phyloP scores from a whole-genome alignment of 73 alveolate genomes.

The Paramecium octaurelia region DNA sequence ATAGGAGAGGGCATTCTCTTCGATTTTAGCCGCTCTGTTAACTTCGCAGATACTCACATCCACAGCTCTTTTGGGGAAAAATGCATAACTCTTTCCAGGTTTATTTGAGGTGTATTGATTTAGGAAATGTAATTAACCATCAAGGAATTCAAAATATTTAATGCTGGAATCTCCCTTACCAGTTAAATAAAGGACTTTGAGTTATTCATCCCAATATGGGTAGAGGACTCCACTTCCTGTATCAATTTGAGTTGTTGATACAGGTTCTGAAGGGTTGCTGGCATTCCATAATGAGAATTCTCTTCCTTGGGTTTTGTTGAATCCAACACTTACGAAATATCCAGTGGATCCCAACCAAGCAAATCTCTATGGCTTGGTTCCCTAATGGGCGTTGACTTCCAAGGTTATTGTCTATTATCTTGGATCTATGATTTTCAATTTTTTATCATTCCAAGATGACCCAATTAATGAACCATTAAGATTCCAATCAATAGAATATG shows the following conservation, averaged over 20 bases:
- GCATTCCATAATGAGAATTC: slow-evolving; percentile 90
- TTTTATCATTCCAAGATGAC: slow-evolving; percentile 83
- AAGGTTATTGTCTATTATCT: slow-evolving; percentile 69
- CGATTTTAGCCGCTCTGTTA: slow-evolving; percentile 75
- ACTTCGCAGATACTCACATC: slow-evolving; percentile 69
- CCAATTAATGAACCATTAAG: slow-evolving; percentile 88
- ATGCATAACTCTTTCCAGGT: slow-evolving; percentile 75
- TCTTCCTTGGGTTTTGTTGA: slow-evolving; percentile 77
- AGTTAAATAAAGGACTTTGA: slow-evolving; percentile 70
- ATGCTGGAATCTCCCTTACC: slow-evolving; percentile 90
- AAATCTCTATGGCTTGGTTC: slow-evolving; percentile 84
- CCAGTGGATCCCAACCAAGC: slow-evolving; percentile 83
- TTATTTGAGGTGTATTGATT: slow-evolving; percentile 59
- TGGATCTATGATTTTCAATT: slow-evolving; percentile 86
- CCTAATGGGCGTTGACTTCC: slow-evolving; percentile 80
- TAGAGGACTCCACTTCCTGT: slow-evolving; percentile 79
- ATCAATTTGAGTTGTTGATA: slow-evolving; percentile 69
- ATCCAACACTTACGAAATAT: slow-evolving; percentile 81
- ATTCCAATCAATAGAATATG: slow-evolving; percentile 86
- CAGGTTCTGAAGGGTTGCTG: slow-evolving; percentile 75
- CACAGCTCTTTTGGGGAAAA: slow-evolving; percentile 81
- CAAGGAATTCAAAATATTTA: slow-evolving; percentile 75
- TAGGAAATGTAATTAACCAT: slow-evolving; percentile 70
- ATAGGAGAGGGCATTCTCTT: slow-evolving; percentile 68
- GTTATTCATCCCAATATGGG: slow-evolving; percentile 87